A percentile compares a stretch with the other conserved stretches of the same genome.
Conservation (phyloP, 2,329 filamentous ascomycete species). For the Verticillium dahliae region DNA sequence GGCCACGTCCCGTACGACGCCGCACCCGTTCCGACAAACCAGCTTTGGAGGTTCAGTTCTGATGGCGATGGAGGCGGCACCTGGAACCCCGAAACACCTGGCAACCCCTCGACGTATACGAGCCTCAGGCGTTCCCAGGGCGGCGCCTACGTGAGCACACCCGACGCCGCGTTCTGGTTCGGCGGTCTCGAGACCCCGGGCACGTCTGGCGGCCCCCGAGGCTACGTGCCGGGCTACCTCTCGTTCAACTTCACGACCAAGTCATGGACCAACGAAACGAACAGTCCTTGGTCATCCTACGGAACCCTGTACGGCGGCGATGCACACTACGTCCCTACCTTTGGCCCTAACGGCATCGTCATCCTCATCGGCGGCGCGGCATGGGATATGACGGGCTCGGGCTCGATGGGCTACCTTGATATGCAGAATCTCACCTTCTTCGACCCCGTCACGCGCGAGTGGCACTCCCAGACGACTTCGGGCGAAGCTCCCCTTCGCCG, state of each 20-base stretch:
- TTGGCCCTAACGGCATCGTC: slow-evolving; percentile 24
- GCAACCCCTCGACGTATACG: slow-evolving; percentile 24
- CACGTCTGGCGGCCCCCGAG: slow-evolving; percentile 11
- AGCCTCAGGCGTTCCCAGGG: slow-evolving; percentile 24
- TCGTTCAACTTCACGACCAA: slow-evolving; percentile 23
- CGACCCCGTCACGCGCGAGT: slow-evolving; percentile 23
- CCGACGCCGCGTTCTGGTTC: slow-evolving; percentile 21
- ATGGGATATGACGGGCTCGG: not conserved
- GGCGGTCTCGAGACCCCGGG: slow-evolving; percentile 19
- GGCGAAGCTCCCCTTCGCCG: slow-evolving; percentile 19
- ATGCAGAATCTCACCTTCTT: slow-evolving; percentile 24
- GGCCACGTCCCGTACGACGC: slow-evolving; percentile 17
- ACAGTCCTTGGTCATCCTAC: slow-evolving; percentile 11
- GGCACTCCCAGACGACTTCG: slow-evolving; percentile 25
- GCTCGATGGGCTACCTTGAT: slow-evolving; percentile 7
- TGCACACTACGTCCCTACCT: slow-evolving; percentile 21
- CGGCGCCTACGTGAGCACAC: slow-evolving; percentile 18
- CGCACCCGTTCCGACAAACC: slow-evolving; percentile 14
- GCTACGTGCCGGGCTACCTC: slow-evolving; percentile 21
- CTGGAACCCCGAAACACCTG: slow-evolving; percentile 20
- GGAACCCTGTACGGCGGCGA: slow-evolving; percentile 21
- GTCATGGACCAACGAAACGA: slow-evolving; percentile 22
- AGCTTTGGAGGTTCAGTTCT: slow-evolving; percentile 23
- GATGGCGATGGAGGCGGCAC: slow-evolving; percentile 23
- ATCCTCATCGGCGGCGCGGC: slow-evolving; percentile 24